phyloP scores from a whole-genome alignment of 257 asterid species.

The Plectranthus barbatus region DNA sequence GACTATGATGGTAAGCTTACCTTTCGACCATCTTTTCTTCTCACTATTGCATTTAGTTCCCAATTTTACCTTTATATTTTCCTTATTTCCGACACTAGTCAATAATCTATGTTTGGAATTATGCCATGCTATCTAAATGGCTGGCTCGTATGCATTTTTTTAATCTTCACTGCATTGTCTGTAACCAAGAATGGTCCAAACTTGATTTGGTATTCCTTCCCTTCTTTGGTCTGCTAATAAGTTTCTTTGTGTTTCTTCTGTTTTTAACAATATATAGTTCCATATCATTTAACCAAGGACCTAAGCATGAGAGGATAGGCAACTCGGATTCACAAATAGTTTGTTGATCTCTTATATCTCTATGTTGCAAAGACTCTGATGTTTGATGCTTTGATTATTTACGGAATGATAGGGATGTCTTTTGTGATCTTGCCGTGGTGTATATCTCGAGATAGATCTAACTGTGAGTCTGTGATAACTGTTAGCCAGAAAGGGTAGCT shows the following conservation, averaged over 20 bases:
- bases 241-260: background rate
- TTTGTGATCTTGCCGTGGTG: background rate
- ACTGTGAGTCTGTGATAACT: background rate
- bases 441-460: background rate
- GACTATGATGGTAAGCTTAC: slow-evolving; percentile 85
- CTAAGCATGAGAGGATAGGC: background rate
- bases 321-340: slow-evolving; percentile 1
- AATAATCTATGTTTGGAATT: background rate
- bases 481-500: background rate
- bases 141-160: slow-evolving; percentile 1
- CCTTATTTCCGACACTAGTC: background rate
- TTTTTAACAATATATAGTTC: background rate
- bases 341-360: background rate
- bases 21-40: slow-evolving; percentile 1
- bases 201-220: background rate
- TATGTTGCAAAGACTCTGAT: background rate
- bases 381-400: background rate
- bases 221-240: background rate
- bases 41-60: slow-evolving; percentile 8
- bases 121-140: background rate
- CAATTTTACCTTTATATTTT: background rate
- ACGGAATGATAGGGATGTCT: background rate
- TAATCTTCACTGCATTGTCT: background rate
- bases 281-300: background rate
- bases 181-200: slow-evolving; percentile 3